Conservation (phyloP, 225 moss, liverwort and hornwort species). For the Pseudisothecium myosuroides region DNA sequence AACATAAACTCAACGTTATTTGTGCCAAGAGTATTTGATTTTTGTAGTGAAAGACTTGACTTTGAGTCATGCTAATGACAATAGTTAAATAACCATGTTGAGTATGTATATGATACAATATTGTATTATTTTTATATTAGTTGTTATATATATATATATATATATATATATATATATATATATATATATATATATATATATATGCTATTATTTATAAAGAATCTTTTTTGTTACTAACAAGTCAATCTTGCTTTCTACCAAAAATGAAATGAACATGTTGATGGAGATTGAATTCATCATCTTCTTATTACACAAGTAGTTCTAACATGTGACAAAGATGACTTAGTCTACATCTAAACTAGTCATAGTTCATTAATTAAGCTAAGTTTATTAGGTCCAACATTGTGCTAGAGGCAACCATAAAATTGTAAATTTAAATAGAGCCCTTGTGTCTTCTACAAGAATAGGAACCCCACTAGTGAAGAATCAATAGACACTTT, state of each 20-base stretch:
- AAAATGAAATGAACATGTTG: neutral
- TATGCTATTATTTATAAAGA: neutral
- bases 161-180: neutral
- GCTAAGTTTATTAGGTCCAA: neutral
- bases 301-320: neutral
- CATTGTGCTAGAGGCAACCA: no score
- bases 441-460: neutral
- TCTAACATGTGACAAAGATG: neutral
- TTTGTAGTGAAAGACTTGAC: neutral
- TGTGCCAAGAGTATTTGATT: neutral
- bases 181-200: neutral
- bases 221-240: fast-evolving
- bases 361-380: neutral
- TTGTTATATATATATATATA: neutral
- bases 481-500: neutral
- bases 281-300: no score
- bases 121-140: no score
- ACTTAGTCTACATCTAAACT: neutral
- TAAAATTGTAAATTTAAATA: neutral
- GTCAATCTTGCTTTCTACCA: neutral
- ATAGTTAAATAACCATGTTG: neutral
- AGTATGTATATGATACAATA: neutral
- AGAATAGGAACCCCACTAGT: neutral
- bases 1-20: fast-evolving
- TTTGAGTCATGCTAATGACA: neutral